A percentile compares a stretch with the other conserved stretches of the same genome.
Evolutionary conservation across 177 flowering plant species (phyloP).

Genomic region (Tripterygium wilfordii): DNA sequence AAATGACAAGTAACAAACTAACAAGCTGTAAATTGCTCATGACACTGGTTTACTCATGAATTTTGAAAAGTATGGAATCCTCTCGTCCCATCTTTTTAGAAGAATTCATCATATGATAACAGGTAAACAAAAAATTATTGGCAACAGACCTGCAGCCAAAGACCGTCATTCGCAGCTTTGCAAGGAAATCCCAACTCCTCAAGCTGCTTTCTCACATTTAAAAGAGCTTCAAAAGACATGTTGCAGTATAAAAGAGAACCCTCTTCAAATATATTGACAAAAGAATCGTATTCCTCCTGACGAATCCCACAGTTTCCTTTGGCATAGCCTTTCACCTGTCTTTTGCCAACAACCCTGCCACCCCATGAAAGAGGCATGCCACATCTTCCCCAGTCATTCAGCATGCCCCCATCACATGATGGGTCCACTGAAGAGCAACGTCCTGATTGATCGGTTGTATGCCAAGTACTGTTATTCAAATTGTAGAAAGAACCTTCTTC

Average conservation of each 20-base stretch:
- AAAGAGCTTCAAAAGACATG: slow-evolving; percentile 92
- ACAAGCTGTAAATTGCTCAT: too few relatives aligned
- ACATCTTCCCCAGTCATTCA: slow-evolving; percentile 77
- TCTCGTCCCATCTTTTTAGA: too few relatives aligned
- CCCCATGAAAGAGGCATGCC: slow-evolving; percentile 78
- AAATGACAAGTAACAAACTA: too few relatives aligned
- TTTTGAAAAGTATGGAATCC: too few relatives aligned
- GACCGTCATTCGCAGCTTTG: slow-evolving; percentile 94
- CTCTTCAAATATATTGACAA: slow-evolving; percentile 84
- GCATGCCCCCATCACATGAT: slow-evolving; percentile 41
- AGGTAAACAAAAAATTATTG: slow-evolving; percentile 1
- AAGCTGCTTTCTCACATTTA: slow-evolving; percentile 86
- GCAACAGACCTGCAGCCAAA: slow-evolving; percentile 89
- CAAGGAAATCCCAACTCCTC: slow-evolving; percentile 98
- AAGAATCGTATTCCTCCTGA: slow-evolving; percentile 73
- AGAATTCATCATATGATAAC: too few relatives aligned
- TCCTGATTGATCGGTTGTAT: slow-evolving; percentile 49
- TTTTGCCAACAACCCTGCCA: slow-evolving; percentile 76
- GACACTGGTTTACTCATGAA: too few relatives aligned
- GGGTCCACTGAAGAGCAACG: slow-evolving; percentile 42
- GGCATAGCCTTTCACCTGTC: slow-evolving; percentile 51
- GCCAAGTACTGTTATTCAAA: slow-evolving; percentile 54
- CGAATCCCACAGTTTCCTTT: slow-evolving; percentile 40
- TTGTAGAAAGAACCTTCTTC: slow-evolving; percentile 63
- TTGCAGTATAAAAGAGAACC: slow-evolving; percentile 91